These are phyloP conservation scores for Penicillium canescens DNA, from an alignment of 495 filamentous ascomycete species.

Conservation along the genomic window DNA sequence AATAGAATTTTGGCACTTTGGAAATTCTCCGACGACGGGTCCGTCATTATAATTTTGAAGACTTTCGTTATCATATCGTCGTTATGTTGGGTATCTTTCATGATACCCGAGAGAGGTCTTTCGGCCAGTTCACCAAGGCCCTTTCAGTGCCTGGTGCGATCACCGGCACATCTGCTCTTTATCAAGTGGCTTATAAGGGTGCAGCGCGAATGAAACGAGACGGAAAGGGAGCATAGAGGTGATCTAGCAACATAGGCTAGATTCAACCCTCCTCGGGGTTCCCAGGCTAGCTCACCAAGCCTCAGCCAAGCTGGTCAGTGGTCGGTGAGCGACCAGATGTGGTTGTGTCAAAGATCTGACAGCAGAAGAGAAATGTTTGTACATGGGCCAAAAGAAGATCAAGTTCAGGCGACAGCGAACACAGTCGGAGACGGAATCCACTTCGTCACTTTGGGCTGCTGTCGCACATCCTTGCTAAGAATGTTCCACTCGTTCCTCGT, in stretches of 20 bases:
- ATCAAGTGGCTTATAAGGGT: background rate
- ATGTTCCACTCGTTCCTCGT: conserved; percentile 51
- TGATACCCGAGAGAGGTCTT: background rate
- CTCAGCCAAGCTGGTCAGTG: background rate
- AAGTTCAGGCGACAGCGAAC: conserved; percentile 34
- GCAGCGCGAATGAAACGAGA: background rate
- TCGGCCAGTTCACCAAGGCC: background rate
- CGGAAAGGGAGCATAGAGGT: background rate
- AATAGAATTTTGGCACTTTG: no score
- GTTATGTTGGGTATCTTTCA: background rate
- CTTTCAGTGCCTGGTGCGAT: background rate
- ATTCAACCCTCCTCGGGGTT: background rate
- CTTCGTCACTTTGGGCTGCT: conserved; percentile 41
- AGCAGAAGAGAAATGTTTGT: background rate
- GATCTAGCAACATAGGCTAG: background rate
- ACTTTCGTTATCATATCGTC: conserved; percentile 1
- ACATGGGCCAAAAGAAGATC: background rate
- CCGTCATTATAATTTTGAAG: background rate
- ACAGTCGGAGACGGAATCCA: conserved; percentile 46
- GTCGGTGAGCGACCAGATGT: background rate
- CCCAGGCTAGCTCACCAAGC: background rate
- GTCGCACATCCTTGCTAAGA: conserved; percentile 32
- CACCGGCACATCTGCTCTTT: background rate
- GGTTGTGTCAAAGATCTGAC: background rate
- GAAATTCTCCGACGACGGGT: no score